phyloP scores from a whole-genome alignment of 225 moss, liverwort and hornwort genomes.

The Rhytidiadelphus loreus region DNA sequence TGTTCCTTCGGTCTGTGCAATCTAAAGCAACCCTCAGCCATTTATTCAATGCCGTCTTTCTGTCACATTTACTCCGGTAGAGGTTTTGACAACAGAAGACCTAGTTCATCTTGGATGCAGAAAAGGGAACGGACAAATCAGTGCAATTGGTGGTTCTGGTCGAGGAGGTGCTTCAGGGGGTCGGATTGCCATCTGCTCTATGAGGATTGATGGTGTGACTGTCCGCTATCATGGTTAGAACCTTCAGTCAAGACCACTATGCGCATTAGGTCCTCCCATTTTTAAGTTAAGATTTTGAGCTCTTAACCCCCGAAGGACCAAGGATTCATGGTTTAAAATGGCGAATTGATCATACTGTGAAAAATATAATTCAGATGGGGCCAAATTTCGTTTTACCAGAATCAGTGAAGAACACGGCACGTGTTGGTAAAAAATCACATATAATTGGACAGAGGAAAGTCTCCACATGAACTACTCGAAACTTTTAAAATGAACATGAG shows the following conservation, averaged over 20 bases:
- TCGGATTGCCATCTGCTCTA: slow-evolving; percentile 55
- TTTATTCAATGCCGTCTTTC: neutral
- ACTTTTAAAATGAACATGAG: neutral
- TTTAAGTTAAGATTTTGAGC: neutral
- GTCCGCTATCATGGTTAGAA: slow-evolving; percentile 57
- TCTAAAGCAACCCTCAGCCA: neutral
- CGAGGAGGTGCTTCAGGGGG: slow-evolving; percentile 86
- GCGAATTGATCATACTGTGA: neutral
- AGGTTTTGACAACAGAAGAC: neutral
- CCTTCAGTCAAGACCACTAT: neutral
- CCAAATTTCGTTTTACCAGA: neutral
- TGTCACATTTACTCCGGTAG: neutral
- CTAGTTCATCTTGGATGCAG: slow-evolving; percentile 33
- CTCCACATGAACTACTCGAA: neutral
- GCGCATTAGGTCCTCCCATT: neutral
- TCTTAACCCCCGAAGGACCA: neutral
- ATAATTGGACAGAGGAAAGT: neutral
- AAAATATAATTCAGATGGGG: neutral
- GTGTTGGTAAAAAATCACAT: neutral
- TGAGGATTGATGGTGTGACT: slow-evolving; percentile 62
- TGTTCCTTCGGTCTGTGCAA: neutral
- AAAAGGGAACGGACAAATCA: slow-evolving; percentile 75
- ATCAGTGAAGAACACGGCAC: neutral
- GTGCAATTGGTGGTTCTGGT: slow-evolving; percentile 85
- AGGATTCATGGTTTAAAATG: neutral